phyloP scores from a whole-genome alignment of 2,329 filamentous ascomycete genomes.

The Xylaria sp. region DNA sequence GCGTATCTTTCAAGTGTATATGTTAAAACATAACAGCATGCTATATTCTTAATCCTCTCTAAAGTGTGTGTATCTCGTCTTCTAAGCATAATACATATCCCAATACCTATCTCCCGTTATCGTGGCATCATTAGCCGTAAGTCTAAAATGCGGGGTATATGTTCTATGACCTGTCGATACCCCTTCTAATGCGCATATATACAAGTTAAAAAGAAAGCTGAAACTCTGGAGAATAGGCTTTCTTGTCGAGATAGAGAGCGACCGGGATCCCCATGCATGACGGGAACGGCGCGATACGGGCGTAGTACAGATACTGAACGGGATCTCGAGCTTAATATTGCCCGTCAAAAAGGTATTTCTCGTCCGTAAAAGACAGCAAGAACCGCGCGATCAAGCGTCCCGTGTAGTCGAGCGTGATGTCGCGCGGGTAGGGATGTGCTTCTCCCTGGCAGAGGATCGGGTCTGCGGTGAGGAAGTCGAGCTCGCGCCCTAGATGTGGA shows the following conservation, averaged over 20 bases:
- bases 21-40: background rate
- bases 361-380: constrained; percentile 64
- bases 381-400: constrained; percentile 66
- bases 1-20: background rate
- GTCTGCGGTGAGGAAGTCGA: constrained; percentile 60
- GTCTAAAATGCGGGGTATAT: background rate
- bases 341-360: constrained; percentile 60
- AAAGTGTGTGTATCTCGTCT: background rate
- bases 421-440: constrained; percentile 59
- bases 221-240: background rate
- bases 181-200: background rate
- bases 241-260: background rate
- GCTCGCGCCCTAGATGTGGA: constrained; percentile 51
- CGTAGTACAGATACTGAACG: background rate
- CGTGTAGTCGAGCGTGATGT: constrained; percentile 63
- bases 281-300: too few species aligned
- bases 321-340: constrained; percentile 41
- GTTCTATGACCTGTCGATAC: background rate
- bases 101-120: background rate
- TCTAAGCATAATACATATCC: background rate
- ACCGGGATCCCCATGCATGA: background rate
- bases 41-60: background rate
- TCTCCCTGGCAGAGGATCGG: constrained; percentile 59
- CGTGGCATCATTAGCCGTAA: constrained; percentile 1
- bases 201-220: too few species aligned